phyloP scores from a whole-genome alignment of 768 basidiomycete species.

The Multifurca ochricompacta region DNA sequence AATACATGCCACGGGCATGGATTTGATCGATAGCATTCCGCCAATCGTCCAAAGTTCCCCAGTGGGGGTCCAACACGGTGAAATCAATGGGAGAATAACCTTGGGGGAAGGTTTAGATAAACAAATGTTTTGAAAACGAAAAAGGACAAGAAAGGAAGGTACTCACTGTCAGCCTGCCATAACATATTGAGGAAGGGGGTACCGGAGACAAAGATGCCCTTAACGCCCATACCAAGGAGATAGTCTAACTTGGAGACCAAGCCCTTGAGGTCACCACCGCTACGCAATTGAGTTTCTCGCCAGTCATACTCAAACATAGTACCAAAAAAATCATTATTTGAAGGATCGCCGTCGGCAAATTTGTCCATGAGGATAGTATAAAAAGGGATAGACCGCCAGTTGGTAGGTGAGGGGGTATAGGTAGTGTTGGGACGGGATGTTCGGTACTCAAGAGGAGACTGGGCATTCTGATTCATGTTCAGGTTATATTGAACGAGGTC shows the following conservation, averaged over 20 bases:
- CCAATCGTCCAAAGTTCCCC: slow-evolving; percentile 83
- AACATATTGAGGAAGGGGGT: slow-evolving; percentile 92
- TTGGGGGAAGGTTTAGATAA: slow-evolving; percentile 27
- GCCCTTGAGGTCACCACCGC: slow-evolving; percentile 84
- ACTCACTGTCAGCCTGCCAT: slow-evolving; percentile 94
- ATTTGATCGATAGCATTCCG: slow-evolving; percentile 62
- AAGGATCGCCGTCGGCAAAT: slow-evolving; percentile 87
- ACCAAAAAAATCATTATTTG: slow-evolving; percentile 84
- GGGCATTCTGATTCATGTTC: slow-evolving; percentile 68
- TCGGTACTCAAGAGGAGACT: slow-evolving; percentile 56
- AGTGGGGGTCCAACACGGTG: slow-evolving; percentile 85
- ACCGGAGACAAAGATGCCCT: slow-evolving; percentile 83
- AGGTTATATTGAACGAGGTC: slow-evolving; percentile 69
- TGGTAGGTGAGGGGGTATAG: slow-evolving; percentile 72
- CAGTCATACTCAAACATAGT: slow-evolving; percentile 78
- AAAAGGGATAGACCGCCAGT: slow-evolving; percentile 78
- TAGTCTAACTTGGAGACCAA: slow-evolving; percentile 73
- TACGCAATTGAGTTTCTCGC: slow-evolving; percentile 83
- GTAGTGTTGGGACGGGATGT: slow-evolving; percentile 52
- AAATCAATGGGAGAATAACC: slow-evolving; percentile 95
- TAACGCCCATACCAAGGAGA: slow-evolving; percentile 81
- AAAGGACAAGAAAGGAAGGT: not conserved
- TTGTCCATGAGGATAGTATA: slow-evolving; percentile 88
- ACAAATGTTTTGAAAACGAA: slow-evolving; percentile 1
- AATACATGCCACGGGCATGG: slow-evolving; percentile 79